Evolutionary conservation across 2,329 filamentous ascomycete genomes (phyloP).

Genomic region (Nigrospora sphaerica): DNA sequence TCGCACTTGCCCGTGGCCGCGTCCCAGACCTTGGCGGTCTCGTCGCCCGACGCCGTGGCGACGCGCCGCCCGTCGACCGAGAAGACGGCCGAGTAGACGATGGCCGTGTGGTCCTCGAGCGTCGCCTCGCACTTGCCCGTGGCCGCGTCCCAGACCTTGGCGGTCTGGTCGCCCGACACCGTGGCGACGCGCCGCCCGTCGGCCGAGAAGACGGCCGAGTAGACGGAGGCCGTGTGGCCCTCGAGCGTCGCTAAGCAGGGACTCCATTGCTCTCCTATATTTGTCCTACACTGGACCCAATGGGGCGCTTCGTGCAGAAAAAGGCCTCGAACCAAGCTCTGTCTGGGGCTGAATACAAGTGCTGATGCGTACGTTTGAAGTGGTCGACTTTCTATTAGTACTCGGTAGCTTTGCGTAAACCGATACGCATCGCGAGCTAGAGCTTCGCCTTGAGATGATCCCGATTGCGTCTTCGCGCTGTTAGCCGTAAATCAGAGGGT

Average conservation of each 20-base stretch:
- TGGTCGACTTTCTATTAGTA: constrained; percentile 18
- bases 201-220: neutral
- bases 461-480: neutral
- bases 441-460: neutral
- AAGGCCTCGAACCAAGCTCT: constrained; percentile 10
- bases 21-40: neutral
- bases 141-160: neutral
- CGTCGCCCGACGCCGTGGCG: neutral
- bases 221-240: neutral
- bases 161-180: neutral
- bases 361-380: constrained; percentile 25
- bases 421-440: constrained; percentile 20
- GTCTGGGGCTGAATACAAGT: constrained; percentile 21
- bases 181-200: neutral
- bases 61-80: neutral
- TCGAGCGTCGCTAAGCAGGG: neutral
- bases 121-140: neutral
- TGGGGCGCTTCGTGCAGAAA: constrained; percentile 10
- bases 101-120: neutral
- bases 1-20: neutral
- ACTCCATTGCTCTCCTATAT: constrained; percentile 1
- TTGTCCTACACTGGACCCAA: constrained; percentile 8
- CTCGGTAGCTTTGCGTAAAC: constrained; percentile 18
- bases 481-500: neutral
- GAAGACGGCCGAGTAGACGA: neutral